phyloP scores from a whole-genome alignment of 768 basidiomycete genomes.

The Kwoniella bestiolae region DNA sequence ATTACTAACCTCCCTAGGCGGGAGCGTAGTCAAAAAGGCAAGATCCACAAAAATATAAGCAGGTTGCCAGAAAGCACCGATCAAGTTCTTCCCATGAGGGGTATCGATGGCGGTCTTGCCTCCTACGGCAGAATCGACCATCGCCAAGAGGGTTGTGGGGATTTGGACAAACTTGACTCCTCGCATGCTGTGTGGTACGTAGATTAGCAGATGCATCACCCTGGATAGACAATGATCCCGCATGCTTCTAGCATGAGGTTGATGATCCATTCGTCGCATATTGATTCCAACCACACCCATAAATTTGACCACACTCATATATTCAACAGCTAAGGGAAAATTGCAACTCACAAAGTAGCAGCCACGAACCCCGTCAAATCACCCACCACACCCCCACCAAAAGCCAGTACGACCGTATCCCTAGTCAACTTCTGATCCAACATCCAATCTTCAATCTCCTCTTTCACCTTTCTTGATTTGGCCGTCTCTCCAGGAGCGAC shows the following conservation, averaged over 20 bases:
- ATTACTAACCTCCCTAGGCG: constrained; percentile 91
- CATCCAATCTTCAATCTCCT: constrained; percentile 89
- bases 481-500: constrained; percentile 90
- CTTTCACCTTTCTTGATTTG: constrained; percentile 89
- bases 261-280: no score
- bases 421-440: constrained; percentile 84
- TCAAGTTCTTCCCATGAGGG: constrained; percentile 95
- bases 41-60: constrained; percentile 97
- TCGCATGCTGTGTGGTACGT: constrained; percentile 80
- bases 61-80: constrained; percentile 98
- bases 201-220: neutral
- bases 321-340: no score
- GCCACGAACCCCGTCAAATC: constrained; percentile 96
- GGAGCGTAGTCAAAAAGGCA: constrained; percentile 91
- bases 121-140: constrained; percentile 98
- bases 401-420: constrained; percentile 87
- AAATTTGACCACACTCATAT: no score
- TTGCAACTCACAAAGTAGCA: constrained; percentile 93
- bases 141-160: constrained; percentile 92
- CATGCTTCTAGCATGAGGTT: no score
- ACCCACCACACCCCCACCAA: constrained; percentile 97
- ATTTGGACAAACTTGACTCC: constrained; percentile 94
- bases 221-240: no score
- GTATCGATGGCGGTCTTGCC: constrained; percentile 99
- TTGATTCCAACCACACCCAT: no score